A percentile compares a stretch with the other conserved stretches of the same genome.
Evolutionary conservation across 768 basidiomycete genomes (phyloP).

Genomic region (Exsudoporus frostii): DNA sequence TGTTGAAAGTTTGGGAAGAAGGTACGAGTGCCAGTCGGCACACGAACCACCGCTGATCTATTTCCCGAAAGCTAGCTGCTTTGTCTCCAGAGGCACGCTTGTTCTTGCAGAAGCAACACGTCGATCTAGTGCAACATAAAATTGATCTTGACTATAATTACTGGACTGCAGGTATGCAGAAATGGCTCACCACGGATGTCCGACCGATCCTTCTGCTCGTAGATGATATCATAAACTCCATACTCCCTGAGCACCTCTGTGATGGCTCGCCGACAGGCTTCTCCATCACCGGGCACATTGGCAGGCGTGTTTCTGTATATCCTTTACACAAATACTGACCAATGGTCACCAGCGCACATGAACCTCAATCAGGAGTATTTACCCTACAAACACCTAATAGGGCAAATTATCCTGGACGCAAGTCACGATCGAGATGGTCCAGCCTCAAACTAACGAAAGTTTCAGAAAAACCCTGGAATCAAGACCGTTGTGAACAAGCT

Average conservation of each 20-base stretch:
- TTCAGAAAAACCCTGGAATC: conserved; percentile 80
- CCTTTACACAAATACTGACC: neutral
- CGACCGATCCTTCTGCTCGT: conserved; percentile 1
- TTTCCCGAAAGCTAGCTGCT: conserved; percentile 57
- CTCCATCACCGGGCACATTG: conserved; percentile 87
- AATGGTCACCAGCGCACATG: conserved; percentile 64
- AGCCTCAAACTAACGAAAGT: conserved; percentile 6
- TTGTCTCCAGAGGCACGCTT: conserved; percentile 53
- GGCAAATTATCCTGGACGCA: conserved; percentile 89
- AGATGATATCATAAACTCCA: conserved; percentile 83
- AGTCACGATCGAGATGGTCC: conserved; percentile 24
- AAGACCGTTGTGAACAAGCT: conserved; percentile 95
- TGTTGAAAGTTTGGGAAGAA: conserved; percentile 60
- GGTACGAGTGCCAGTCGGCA: conserved; percentile 39
- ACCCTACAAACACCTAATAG: conserved; percentile 88
- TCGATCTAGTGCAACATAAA: conserved; percentile 53
- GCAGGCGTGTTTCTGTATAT: conserved; percentile 40
- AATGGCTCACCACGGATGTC: neutral
- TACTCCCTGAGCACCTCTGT: conserved; percentile 75
- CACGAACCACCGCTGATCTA: neutral
- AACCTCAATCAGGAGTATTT: conserved; percentile 90
- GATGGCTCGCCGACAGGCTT: conserved; percentile 85
- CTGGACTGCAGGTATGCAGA: conserved; percentile 76
- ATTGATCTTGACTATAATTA: conserved; percentile 78
- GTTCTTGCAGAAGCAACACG: conserved; percentile 54